phyloP scores from a whole-genome alignment of 345 rosid species.

The Gossypium arboreum region DNA sequence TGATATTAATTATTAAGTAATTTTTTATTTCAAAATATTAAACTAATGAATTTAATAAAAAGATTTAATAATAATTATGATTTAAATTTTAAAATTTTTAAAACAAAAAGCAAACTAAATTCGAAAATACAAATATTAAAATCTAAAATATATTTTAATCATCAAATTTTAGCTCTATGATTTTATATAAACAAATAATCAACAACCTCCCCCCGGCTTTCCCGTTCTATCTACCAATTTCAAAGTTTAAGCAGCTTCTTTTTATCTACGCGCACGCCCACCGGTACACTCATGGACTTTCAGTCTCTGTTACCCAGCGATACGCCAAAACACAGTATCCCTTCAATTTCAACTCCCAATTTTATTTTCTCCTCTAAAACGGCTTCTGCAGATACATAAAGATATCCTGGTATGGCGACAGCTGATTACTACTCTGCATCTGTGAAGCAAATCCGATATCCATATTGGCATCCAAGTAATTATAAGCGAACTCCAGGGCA shows the following conservation, averaged over 20 bases:
- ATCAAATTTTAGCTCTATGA: too few species aligned
- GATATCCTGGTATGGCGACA: constrained; percentile 71
- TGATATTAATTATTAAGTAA: too few species aligned
- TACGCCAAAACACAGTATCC: background rate
- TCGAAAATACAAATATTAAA: too few species aligned
- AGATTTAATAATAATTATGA: too few species aligned
- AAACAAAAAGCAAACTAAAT: too few species aligned
- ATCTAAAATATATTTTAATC: too few species aligned
- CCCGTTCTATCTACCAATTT: background rate
- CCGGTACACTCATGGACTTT: constrained; percentile 54
- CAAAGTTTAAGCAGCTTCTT: background rate
- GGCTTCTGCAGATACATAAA: constrained; percentile 60
- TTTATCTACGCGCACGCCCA: constrained; percentile 7
- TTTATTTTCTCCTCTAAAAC: constrained; percentile 17
- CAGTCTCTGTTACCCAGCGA: constrained; percentile 46
- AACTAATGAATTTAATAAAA: too few species aligned
- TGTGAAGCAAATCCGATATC: constrained; percentile 33
- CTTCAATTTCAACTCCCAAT: background rate
- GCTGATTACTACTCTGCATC: constrained; percentile 40
- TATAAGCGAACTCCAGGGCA: constrained; percentile 32
- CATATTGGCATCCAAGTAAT: constrained; percentile 51
- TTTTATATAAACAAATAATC: too few species aligned
- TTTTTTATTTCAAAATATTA: too few species aligned
- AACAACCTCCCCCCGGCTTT: too few species aligned
- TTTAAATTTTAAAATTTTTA: too few species aligned